phyloP scores from a whole-genome alignment of 768 basidiomycete species.

The Collybia sp. region DNA sequence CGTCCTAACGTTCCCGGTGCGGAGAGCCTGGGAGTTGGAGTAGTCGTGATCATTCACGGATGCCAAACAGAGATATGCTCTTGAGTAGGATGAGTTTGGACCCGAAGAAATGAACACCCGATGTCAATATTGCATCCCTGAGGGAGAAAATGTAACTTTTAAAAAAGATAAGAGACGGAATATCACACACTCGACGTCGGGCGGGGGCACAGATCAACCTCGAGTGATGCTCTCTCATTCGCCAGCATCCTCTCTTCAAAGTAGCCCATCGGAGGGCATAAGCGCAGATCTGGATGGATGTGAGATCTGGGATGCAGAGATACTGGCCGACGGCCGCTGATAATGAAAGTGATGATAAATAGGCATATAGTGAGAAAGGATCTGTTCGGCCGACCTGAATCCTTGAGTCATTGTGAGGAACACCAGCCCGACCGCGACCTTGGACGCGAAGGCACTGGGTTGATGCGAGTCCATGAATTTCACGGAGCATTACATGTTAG shows the following conservation, averaged over 20 bases:
- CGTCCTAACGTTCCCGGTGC: constrained; percentile 41
- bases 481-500: constrained; percentile 50
- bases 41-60: constrained; percentile 46
- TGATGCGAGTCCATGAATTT: constrained; percentile 46
- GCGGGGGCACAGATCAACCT: constrained; percentile 57
- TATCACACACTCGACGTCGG: constrained; percentile 42
- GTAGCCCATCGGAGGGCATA: constrained; percentile 66
- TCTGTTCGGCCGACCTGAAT: constrained; percentile 29
- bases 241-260: constrained; percentile 54
- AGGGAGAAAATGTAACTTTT: constrained; percentile 1
- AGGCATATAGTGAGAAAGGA: constrained; percentile 12
- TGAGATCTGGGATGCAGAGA: constrained; percentile 52
- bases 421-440: constrained; percentile 47
- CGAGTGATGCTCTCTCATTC: constrained; percentile 25
- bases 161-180: not conserved
- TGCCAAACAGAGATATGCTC: constrained; percentile 37
- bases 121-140: constrained; percentile 21
- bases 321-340: constrained; percentile 50
- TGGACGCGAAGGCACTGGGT: constrained; percentile 47
- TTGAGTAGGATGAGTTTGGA: constrained; percentile 66
- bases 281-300: constrained; percentile 44
- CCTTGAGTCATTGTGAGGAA: constrained; percentile 42
- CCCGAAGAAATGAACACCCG: constrained; percentile 51
- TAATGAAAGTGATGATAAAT: constrained; percentile 29
- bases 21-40: constrained; percentile 33